These are phyloP conservation scores for Parathielavia appendiculata DNA, from an alignment of 495 filamentous ascomycete species.

Conservation along the genomic window DNA sequence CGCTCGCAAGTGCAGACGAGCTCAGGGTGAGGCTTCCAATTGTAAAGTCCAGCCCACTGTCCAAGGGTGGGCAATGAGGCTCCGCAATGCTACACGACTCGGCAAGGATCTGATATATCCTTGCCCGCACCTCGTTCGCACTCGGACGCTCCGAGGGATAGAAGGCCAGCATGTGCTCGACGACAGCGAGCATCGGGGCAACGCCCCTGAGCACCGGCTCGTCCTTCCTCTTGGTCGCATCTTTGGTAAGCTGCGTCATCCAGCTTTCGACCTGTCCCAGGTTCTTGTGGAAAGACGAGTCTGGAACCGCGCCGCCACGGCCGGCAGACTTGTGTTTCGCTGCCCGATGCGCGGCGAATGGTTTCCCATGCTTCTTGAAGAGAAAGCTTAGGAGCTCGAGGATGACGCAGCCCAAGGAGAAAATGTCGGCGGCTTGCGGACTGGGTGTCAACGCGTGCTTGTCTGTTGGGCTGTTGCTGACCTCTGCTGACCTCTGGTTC, in stretches of 20 bases:
- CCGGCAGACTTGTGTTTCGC: slow-evolving; percentile 61
- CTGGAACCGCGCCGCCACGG: slow-evolving; percentile 61
- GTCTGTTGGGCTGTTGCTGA: slow-evolving; percentile 26
- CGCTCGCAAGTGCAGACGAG: background rate
- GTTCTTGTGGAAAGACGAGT: slow-evolving; percentile 82
- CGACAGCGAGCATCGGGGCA: slow-evolving; percentile 42
- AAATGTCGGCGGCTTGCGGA: slow-evolving; percentile 60
- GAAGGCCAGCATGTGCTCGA: slow-evolving; percentile 43
- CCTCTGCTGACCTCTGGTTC: slow-evolving; percentile 26
- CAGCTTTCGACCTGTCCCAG: slow-evolving; percentile 69
- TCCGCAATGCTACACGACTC: slow-evolving; percentile 40
- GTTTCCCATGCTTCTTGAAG: slow-evolving; percentile 63
- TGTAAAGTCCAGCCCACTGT: slow-evolving; percentile 19
- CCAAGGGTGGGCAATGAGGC: slow-evolving; percentile 41
- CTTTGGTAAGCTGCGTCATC: slow-evolving; percentile 64
- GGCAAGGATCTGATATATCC: slow-evolving; percentile 42
- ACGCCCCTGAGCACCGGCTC: slow-evolving; percentile 49
- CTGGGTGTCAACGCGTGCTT: slow-evolving; percentile 37
- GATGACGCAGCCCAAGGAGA: slow-evolving; percentile 68
- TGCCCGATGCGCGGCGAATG: slow-evolving; percentile 68
- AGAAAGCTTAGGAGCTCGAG: slow-evolving; percentile 66
- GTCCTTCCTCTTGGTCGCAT: slow-evolving; percentile 63
- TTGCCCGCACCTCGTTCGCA: slow-evolving; percentile 42
- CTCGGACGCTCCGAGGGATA: slow-evolving; percentile 43
- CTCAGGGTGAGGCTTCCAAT: slow-evolving; percentile 2